Conservation (phyloP, 768 basidiomycete genomes). For the Pulveroboletus frians region DNA sequence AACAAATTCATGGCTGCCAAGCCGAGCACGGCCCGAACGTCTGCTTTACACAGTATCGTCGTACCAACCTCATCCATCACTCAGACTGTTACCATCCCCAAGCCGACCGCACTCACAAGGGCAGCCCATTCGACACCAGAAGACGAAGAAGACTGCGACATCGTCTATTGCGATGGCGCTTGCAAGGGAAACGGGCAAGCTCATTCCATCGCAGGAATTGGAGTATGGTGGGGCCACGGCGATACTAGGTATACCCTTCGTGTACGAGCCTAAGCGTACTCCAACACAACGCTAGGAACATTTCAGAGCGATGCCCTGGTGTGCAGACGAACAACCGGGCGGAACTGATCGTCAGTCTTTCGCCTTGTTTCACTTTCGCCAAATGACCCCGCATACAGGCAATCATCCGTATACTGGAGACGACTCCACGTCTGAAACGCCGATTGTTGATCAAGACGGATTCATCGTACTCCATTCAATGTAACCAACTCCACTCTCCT, state of each 20-base stretch:
- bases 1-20: constrained; percentile 45
- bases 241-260: constrained; percentile 47
- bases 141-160: constrained; percentile 31
- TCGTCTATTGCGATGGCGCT: constrained; percentile 87
- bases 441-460: constrained; percentile 78
- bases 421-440: constrained; percentile 48
- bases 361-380: neutral
- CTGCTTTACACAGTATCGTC: neutral
- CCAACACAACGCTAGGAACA: constrained; percentile 48
- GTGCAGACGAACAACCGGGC: constrained; percentile 85
- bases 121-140: constrained; percentile 3
- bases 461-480: constrained; percentile 77
- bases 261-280: neutral
- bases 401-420: constrained; percentile 77
- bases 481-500: constrained; percentile 35
- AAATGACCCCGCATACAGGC: constrained; percentile 53
- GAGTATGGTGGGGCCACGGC: constrained; percentile 80
- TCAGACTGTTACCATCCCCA: neutral
- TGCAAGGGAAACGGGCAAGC: constrained; percentile 75
- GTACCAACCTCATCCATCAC: constrained; percentile 29
- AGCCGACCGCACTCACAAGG: neutral
- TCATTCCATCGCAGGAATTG: constrained; percentile 71
- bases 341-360: constrained; percentile 67
- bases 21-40: constrained; percentile 12
- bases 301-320: constrained; percentile 78